phyloP scores from a whole-genome alignment of 1,284 basidiomycete genomes.

The Peniophora sp. region DNA sequence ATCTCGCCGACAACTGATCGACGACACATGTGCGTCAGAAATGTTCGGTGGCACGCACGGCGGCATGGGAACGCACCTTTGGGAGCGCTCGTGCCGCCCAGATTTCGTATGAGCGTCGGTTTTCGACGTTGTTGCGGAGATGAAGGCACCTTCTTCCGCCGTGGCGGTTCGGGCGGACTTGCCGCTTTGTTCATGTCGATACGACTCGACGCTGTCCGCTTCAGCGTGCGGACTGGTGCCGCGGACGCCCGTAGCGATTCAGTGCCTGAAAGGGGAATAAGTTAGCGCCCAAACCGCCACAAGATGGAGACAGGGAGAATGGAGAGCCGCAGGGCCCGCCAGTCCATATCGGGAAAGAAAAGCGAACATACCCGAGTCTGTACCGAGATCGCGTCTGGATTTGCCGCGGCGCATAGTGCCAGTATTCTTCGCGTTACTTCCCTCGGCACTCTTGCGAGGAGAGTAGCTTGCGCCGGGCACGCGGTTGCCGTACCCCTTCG shows the following conservation, averaged over 20 bases:
- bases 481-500: constrained; percentile 58
- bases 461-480: constrained; percentile 46
- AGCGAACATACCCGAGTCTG: too few relatives aligned
- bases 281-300: constrained; percentile 31
- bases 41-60: background rate
- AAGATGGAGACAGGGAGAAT: constrained; percentile 10
- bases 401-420: constrained; percentile 44
- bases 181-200: constrained; percentile 23
- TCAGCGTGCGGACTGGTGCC: constrained; percentile 25
- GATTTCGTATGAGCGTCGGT: constrained; percentile 82
- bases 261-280: background rate
- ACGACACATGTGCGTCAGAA: constrained; percentile 8
- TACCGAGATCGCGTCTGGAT: constrained; percentile 17
- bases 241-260: constrained; percentile 12
- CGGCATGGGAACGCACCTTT: constrained; percentile 54
- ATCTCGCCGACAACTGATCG: constrained; percentile 82
- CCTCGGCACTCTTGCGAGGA: constrained; percentile 20
- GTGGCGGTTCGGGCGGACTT: constrained; percentile 26
- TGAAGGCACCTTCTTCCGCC: constrained; percentile 46
- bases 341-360: too few relatives aligned
- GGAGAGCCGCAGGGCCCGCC: too few relatives aligned
- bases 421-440: constrained; percentile 28
- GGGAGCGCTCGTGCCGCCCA: constrained; percentile 61
- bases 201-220: constrained; percentile 27
- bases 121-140: constrained; percentile 50